Conservation (phyloP, 2,329 filamentous ascomycete species). For the Trichocomaceae sp. region DNA sequence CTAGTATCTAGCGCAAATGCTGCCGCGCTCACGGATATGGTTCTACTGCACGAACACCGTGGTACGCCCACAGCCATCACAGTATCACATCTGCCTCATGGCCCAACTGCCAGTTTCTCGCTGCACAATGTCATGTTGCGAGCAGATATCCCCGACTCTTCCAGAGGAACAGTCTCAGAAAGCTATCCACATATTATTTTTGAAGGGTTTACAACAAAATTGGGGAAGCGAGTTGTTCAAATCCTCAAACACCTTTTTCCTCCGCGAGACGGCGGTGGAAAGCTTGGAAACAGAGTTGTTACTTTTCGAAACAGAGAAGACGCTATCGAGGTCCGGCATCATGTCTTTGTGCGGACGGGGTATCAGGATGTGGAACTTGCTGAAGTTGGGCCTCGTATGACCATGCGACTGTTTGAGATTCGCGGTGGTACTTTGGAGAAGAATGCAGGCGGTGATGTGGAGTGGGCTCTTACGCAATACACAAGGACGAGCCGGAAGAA, state of each 20-base stretch:
- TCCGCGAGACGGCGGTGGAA: conserved; percentile 71
- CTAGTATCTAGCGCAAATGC: conserved; percentile 75
- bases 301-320: conserved; percentile 90
- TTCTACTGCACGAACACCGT: conserved; percentile 86
- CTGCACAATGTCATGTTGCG: conserved; percentile 89
- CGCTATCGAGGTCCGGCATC: conserved; percentile 81
- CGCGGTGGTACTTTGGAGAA: conserved; percentile 81
- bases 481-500: conserved; percentile 92
- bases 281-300: conserved; percentile 80
- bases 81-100: conserved; percentile 79
- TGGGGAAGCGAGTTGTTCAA: conserved; percentile 78
- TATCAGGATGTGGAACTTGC: conserved; percentile 83
- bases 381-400: conserved; percentile 91
- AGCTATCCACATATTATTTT: conserved; percentile 93
- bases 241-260: conserved; percentile 93
- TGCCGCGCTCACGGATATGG: conserved; percentile 73
- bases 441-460: conserved; percentile 84
- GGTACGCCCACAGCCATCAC: conserved; percentile 87
- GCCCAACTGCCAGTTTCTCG: conserved; percentile 79
- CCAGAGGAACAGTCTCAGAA: conserved; percentile 82
- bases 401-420: conserved; percentile 94
- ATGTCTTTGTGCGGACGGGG: conserved; percentile 89
- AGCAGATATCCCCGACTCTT: conserved; percentile 83
- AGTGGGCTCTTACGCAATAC: conserved; percentile 95
- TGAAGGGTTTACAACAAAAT: conserved; percentile 76